Evolutionary conservation across 2,329 filamentous ascomycete species (phyloP).

Genomic region (Boeremia lycopersici): DNA sequence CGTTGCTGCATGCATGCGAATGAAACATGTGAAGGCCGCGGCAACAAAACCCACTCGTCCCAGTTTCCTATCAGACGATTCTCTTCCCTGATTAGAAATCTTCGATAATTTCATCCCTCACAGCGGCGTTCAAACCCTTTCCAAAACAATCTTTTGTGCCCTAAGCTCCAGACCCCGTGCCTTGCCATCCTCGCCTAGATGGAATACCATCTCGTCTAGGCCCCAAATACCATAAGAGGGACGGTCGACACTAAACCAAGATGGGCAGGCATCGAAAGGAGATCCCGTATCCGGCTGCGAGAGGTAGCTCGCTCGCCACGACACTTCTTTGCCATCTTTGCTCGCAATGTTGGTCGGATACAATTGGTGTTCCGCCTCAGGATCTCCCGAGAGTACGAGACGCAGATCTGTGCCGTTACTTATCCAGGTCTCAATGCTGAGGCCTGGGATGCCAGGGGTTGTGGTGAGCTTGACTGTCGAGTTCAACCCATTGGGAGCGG

Average conservation of each 20-base stretch:
- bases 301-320: conserved; percentile 10
- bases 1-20: too few species aligned
- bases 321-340: conserved; percentile 2
- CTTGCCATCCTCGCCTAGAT: conserved; percentile 8
- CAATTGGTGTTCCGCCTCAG: conserved; percentile 6
- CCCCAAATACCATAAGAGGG: conserved; percentile 15
- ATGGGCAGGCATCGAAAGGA: conserved; percentile 18
- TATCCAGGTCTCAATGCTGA: conserved; percentile 39
- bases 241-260: conserved; percentile 15
- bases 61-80: too few species aligned
- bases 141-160: conserved; percentile 9
- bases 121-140: neutral
- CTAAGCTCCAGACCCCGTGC: conserved; percentile 11
- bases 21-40: too few species aligned
- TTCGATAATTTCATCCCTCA: too few species aligned
- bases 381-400: neutral
- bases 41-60: too few species aligned
- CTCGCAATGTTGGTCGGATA: conserved; percentile 16
- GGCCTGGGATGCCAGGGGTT: conserved; percentile 27
- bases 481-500: conserved; percentile 24
- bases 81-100: too few species aligned
- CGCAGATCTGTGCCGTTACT: conserved; percentile 41
- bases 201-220: conserved; percentile 14
- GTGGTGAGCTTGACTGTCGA: conserved; percentile 36
- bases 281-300: conserved; percentile 4